Percentiles rank a stretch among this genome's conserved stretches.
phyloP scores from a whole-genome alignment of 768 basidiomycete species.

The Tricholomella constricta region DNA sequence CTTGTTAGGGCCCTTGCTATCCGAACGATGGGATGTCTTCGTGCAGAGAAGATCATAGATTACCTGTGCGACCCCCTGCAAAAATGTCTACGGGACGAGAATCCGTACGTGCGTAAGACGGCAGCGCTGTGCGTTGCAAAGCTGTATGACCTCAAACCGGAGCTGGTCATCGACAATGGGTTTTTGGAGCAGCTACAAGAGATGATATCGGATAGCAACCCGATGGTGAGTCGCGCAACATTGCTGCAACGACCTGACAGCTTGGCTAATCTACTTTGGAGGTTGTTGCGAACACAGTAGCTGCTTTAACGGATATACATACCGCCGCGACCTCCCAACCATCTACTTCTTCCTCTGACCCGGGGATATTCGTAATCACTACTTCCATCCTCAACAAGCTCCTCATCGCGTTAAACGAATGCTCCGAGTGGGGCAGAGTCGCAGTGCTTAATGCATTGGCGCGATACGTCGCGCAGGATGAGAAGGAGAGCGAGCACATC shows the following conservation, averaged over 20 bases:
- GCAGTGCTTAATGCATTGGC: conserved; percentile 87
- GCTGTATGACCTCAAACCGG: conserved; percentile 95
- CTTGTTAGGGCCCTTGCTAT: conserved; percentile 96
- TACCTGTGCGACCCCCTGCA: conserved; percentile 96
- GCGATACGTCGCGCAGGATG: conserved; percentile 81
- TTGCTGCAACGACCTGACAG: background rate
- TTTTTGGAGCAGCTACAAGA: conserved; percentile 88
- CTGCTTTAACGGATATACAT: conserved; percentile 92
- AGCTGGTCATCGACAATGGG: conserved; percentile 92
- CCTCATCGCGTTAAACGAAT: conserved; percentile 94
- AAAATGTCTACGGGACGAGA: conserved; percentile 91
- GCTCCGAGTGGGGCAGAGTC: conserved; percentile 98
- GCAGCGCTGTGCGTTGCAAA: conserved; percentile 97
- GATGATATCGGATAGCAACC: conserved; percentile 94
- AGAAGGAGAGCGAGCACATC: conserved; percentile 97
- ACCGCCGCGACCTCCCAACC: conserved; percentile 60
- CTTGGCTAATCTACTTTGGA: conserved; percentile 29
- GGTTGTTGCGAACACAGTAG: conserved; percentile 97
- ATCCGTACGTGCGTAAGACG: conserved; percentile 98
- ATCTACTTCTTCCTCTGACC: conserved; percentile 56
- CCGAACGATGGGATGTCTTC: conserved; percentile 95
- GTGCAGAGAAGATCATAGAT: conserved; percentile 99
- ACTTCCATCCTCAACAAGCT: conserved; percentile 82
- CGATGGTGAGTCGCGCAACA: conserved; percentile 66
- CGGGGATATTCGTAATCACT: conserved; percentile 83